Evolutionary conservation across 2,329 filamentous ascomycete genomes (phyloP), one percentile per base, ranked within the genome.

Genomic region (Furcasterigmium sp.): DNA sequence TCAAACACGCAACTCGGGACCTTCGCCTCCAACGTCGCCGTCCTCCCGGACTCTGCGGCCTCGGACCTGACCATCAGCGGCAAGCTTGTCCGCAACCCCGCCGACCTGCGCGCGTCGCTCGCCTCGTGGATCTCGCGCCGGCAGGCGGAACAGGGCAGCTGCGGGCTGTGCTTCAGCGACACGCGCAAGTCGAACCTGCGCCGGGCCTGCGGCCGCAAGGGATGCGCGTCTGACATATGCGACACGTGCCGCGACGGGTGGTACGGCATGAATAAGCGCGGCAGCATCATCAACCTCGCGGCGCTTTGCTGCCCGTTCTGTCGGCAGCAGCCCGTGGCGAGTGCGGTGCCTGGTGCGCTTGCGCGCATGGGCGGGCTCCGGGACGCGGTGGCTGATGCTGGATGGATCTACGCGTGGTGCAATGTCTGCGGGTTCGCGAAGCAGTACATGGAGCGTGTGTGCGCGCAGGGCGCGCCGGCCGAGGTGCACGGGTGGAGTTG

Each of bases 281-380:
- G 72, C 1, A 52, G 53, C 1, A 58, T 74, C 11, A 63, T 76
- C 52, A 75, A 76, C 46, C 52, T 68, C 0, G 68, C 71, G 0
- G 70, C 73, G 0, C 63, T 77, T 5, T 59, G 53, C 3, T 75
- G 72, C 45, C 71, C 73, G 1, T 76, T 76, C 56, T 77, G 72
- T 46, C 62, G 73, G 19, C 64, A 72, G 0, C 57, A 53, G 35
- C 71, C 71, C 0, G 58, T 62, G 2, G 52, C 64, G 5, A 58
- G 58, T 41, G 64, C 60, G 2, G 49, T 72, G 2, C 54, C 61
- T 0, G 48, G 50, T 17, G 58, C 59, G 1, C 61, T 70, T 41
- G 59, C 63, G 4, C 55, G 54, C 2, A 54, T 76, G 4, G 61
- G 57, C 2, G 59, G 67, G 28, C 46, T 73, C 19, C 51, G 51